A percentile compares a stretch with the other conserved stretches of the same genome.
Evolutionary conservation across 2,329 filamentous ascomycete genomes (phyloP).

Genomic region (Claviceps sp.): DNA sequence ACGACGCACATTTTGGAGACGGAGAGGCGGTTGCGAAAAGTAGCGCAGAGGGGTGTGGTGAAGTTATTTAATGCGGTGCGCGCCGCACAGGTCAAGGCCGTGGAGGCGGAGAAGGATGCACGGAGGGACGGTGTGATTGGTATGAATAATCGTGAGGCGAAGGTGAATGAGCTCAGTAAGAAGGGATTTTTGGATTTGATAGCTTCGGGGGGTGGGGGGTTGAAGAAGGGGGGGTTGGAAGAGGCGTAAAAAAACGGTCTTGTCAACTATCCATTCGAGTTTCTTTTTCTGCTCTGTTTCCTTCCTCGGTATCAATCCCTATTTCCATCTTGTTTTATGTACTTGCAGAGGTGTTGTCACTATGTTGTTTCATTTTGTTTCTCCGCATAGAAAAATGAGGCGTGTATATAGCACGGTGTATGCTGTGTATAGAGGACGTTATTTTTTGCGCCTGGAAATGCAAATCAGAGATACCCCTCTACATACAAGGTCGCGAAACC

Average conservation of each 20-base stretch:
- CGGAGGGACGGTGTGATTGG: slow-evolving; percentile 65
- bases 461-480: slow-evolving; percentile 7
- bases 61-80: slow-evolving; percentile 94
- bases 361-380: not conserved
- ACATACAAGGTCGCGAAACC: not conserved
- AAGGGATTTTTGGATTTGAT: slow-evolving; percentile 93
- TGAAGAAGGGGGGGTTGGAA: slow-evolving; percentile 46
- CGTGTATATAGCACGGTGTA: slow-evolving; percentile 3
- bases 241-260: slow-evolving; percentile 25
- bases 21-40: slow-evolving; percentile 72
- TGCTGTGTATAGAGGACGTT: slow-evolving; percentile 3
- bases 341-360: not conserved
- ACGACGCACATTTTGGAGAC: slow-evolving; percentile 48
- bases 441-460: slow-evolving; percentile 6
- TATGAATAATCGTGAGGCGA: slow-evolving; percentile 67
- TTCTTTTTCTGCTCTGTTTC: not conserved
- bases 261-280: not conserved
- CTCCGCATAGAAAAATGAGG: slow-evolving; percentile 14
- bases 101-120: slow-evolving; percentile 58
- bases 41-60: slow-evolving; percentile 83
- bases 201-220: slow-evolving; percentile 43
- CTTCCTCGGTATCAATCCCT: not conserved
- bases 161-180: slow-evolving; percentile 90
- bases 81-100: slow-evolving; percentile 79
- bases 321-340: no score